Evolutionary conservation across 345 rosid species (phyloP), one percentile per base, ranked within the genome.

Genomic region (Alliaria petiolata): DNA sequence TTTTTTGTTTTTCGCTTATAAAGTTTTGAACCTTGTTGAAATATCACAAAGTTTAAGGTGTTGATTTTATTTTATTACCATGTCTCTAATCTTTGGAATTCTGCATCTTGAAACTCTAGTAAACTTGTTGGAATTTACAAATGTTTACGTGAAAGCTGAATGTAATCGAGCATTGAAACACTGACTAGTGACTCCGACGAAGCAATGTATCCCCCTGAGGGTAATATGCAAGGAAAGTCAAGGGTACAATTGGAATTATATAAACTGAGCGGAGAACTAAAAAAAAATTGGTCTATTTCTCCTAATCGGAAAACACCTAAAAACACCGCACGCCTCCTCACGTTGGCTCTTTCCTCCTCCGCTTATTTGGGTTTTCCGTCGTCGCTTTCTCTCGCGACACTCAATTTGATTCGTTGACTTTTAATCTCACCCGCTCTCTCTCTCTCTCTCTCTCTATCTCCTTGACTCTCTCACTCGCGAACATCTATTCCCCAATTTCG

Each of bases 321-420:
- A 56, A 19, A 62, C 75, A 61, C 75, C 62, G 68, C 4, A 35
- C 17, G 28, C 4, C 64, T 40, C 44, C 34, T 17, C 11, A 15
- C 50, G 65, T 10, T 45, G 56, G 36, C 65, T 57, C 46, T 25
- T 16, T 38, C 61, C 61, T 71, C 76, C 76, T 42, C 69, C 69
- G 76, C 54, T 7, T 47, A 52, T 20, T 42, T 5, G 33, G 5
- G 2, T 49, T 39, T 22, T 1, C 75, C 61, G 75, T 17, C 68
- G 68, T 51, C 13, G 7, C 42, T 28, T 2, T 26, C 60, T 19
- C 53, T 47, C 58, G 5, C n/a, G 40, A 12, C 53, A 26, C 65
- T 1, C 26, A 61, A 20, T 13, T n/a, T 42, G 60, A 17, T 40
- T 51, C 62, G 20, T 34, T 3, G 11, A 62, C 26, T n/a, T 3